Evolutionary conservation across 176 grass and related monocot genomes (phyloP).

Genomic region (Oryza longistaminata): DNA sequence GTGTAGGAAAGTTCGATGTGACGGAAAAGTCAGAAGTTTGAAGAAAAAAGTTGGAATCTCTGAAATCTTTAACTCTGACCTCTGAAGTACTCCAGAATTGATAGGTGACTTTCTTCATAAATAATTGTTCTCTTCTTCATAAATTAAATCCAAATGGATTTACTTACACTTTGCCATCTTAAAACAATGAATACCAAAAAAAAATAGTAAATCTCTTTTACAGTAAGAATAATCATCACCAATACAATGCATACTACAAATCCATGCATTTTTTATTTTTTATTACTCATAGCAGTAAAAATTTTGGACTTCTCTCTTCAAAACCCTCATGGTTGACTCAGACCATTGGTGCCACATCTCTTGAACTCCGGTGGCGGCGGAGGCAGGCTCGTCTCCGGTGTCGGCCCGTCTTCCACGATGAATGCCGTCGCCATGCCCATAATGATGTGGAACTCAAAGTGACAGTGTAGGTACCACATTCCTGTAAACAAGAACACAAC

Average conservation of each 20-base stretch:
- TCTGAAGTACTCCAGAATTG: too few species aligned
- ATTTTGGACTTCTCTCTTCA: background rate
- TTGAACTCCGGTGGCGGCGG: background rate
- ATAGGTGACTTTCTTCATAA: too few species aligned
- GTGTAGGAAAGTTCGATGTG: too few species aligned
- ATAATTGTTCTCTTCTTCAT: background rate
- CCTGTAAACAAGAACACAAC: constrained; percentile 4
- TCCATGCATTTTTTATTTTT: background rate
- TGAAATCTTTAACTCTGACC: background rate
- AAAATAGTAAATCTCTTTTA: background rate
- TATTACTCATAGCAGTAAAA: background rate
- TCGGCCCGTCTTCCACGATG: constrained; percentile 31
- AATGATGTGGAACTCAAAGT: constrained; percentile 29
- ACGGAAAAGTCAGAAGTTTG: too few species aligned
- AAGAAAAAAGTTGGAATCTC: background rate
- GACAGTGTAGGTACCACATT: constrained; percentile 40
- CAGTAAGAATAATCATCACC: background rate
- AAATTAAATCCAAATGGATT: background rate
- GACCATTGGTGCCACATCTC: background rate
- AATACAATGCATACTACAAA: background rate
- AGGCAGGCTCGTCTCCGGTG: constrained; percentile 21
- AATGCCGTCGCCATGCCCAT: constrained; percentile 39
- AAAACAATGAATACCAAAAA: background rate
- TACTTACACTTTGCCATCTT: background rate
- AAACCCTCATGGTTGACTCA: background rate